phyloP scores from a whole-genome alignment of 2,329 filamentous ascomycete genomes.

The Ophiostoma triangulosporum region DNA sequence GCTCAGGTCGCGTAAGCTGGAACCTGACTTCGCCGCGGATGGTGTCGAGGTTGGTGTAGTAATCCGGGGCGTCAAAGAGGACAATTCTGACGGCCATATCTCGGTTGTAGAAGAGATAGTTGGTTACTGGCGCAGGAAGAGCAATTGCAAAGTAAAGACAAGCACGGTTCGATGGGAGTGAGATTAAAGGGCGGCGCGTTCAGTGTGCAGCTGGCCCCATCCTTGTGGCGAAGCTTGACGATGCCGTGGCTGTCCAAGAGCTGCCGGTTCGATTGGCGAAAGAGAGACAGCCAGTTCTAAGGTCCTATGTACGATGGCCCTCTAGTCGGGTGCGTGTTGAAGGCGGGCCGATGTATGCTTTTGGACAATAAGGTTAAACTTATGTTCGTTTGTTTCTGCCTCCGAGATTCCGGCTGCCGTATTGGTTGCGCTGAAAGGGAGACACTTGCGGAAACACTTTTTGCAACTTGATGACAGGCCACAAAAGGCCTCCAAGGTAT shows the following conservation, averaged over 20 bases:
- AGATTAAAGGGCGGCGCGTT: neutral
- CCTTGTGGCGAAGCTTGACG: neutral
- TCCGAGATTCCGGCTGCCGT: neutral
- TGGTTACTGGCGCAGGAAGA: neutral
- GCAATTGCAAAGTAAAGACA: neutral
- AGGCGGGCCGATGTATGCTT: neutral
- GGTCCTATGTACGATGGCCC: neutral
- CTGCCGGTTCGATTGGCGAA: neutral
- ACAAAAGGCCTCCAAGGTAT: too few relatives aligned
- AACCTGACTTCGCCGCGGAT: slow-evolving; percentile 50
- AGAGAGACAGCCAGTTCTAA: neutral
- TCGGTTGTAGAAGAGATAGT: neutral
- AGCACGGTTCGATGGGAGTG: neutral
- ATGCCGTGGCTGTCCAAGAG: neutral
- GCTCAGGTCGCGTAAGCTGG: slow-evolving; percentile 49
- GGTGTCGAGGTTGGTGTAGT: slow-evolving; percentile 69
- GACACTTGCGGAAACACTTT: too few relatives aligned
- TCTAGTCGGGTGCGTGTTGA: neutral
- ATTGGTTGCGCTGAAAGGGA: too few relatives aligned
- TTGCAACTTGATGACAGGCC: too few relatives aligned
- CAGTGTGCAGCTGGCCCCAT: neutral
- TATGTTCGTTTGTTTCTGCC: neutral
- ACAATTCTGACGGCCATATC: slow-evolving; percentile 50
- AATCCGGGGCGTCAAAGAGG: slow-evolving; percentile 52
- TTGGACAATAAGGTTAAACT: neutral